These are phyloP conservation scores for Agaricus blazei DNA, from an alignment of 768 basidiomycete species.

Conservation along the genomic window DNA sequence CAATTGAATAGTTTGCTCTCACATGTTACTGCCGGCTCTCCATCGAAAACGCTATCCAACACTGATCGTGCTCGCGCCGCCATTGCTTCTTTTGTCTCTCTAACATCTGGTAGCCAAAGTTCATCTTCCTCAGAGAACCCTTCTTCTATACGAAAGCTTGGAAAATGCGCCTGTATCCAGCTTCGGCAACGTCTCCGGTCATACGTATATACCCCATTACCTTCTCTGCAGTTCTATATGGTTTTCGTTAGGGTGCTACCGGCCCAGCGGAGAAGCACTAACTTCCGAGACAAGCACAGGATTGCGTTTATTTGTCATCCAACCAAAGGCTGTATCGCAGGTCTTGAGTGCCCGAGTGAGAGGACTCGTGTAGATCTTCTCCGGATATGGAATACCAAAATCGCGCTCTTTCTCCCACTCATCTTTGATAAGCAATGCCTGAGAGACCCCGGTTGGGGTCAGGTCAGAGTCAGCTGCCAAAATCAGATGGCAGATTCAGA, in stretches of 20 bases:
- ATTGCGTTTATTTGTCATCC: constrained; percentile 21
- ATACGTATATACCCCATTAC: constrained; percentile 64
- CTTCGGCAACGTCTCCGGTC: constrained; percentile 52
- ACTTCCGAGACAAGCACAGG: constrained; percentile 55
- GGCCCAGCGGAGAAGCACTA: background rate
- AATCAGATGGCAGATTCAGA: background rate
- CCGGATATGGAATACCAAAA: constrained; percentile 44
- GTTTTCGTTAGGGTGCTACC: background rate
- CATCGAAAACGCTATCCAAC: constrained; percentile 50
- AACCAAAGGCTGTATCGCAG: constrained; percentile 45
- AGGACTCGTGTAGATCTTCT: constrained; percentile 57
- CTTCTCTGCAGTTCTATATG: constrained; percentile 60
- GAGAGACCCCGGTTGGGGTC: constrained; percentile 49
- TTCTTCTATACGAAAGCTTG: constrained; percentile 48
- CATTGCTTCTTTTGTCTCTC: constrained; percentile 48
- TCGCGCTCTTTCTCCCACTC: constrained; percentile 46
- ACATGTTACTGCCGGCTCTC: constrained; percentile 41
- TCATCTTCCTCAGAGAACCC: constrained; percentile 60
- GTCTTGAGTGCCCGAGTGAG: constrained; percentile 60
- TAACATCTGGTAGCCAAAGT: constrained; percentile 48
- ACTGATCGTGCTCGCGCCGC: constrained; percentile 43
- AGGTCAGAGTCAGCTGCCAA: constrained; percentile 58
- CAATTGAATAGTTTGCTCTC: constrained; percentile 16
- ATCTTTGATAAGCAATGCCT: constrained; percentile 41
- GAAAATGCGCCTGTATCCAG: constrained; percentile 44